These are phyloP conservation scores for Beverwykella pulmonaria DNA, from an alignment of 495 filamentous ascomycete genomes.

Conservation along the genomic window DNA sequence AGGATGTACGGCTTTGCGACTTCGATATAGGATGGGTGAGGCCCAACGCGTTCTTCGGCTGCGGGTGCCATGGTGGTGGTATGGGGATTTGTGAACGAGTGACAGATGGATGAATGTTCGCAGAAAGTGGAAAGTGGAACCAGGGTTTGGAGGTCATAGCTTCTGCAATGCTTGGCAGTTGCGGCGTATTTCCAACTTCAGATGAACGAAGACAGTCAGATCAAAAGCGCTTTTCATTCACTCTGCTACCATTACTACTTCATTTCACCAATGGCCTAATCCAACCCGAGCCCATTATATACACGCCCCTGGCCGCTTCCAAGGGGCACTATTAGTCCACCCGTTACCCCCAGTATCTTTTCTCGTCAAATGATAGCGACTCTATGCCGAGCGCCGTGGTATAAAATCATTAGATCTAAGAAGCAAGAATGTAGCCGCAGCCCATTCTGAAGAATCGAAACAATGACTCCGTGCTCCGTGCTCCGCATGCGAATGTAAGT, in stretches of 20 bases:
- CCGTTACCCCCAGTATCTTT: background rate
- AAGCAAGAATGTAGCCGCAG: conserved; percentile 3
- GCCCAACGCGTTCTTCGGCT: conserved; percentile 46
- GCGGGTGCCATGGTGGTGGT: conserved; percentile 29
- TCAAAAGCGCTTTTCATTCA: conserved; percentile 5
- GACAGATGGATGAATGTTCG: background rate
- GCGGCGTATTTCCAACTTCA: background rate
- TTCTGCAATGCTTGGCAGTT: background rate
- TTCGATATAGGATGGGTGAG: conserved; percentile 72
- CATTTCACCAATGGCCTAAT: background rate
- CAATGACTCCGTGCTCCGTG: conserved; percentile 7
- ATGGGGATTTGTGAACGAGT: background rate
- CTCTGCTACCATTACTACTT: conserved; percentile 7
- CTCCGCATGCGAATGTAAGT: conserved; percentile 14
- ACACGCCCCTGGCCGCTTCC: background rate
- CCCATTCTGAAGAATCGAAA: conserved; percentile 17
- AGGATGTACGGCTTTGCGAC: conserved; percentile 70
- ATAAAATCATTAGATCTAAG: conserved; percentile 18
- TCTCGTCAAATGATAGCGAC: background rate
- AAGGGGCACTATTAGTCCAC: conserved; percentile 9
- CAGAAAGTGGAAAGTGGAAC: background rate
- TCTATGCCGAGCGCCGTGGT: background rate
- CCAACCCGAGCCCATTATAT: conserved; percentile 1
- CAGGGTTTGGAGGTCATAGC: conserved; percentile 4
- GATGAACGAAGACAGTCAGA: background rate